Conservation (phyloP, 805 yeast species). For the Candida andamanensis region DNA sequence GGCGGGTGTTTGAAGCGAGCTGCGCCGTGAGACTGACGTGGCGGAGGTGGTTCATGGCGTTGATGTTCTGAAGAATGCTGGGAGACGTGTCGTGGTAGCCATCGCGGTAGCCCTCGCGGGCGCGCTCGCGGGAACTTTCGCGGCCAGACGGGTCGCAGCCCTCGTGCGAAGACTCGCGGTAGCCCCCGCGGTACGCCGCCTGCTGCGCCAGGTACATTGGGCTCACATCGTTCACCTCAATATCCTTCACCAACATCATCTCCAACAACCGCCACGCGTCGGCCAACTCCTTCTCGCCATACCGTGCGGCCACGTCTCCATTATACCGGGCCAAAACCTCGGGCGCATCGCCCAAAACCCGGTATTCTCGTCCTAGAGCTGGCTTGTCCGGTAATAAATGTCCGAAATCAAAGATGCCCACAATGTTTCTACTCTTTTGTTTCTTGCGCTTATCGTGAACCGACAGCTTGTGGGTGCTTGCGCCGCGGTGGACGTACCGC, state of each 20-base stretch:
- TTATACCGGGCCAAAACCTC: conserved; percentile 64
- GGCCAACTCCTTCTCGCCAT: conserved; percentile 58
- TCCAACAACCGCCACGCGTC: conserved; percentile 71
- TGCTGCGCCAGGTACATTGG: conserved; percentile 12
- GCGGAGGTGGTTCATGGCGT: conserved; percentile 10
- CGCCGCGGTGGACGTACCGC: conserved; percentile 17
- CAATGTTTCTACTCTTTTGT: conserved; percentile 44
- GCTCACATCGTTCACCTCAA: conserved; percentile 15
- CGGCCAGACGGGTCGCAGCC: background rate
- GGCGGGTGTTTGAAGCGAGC: conserved; percentile 6
- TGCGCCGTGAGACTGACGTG: conserved; percentile 9
- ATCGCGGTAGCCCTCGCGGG: no score
- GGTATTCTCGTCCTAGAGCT: conserved; percentile 64
- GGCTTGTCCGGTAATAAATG: conserved; percentile 71
- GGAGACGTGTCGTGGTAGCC: no score
- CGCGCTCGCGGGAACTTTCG: background rate
- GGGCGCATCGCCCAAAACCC: conserved; percentile 59
- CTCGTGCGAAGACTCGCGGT: no score
- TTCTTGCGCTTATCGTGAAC: conserved; percentile 20
- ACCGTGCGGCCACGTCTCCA: conserved; percentile 59
- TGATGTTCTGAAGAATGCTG: conserved; percentile 8
- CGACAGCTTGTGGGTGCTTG: conserved; percentile 31
- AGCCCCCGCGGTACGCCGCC: no score
- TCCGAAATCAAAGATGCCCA: conserved; percentile 59
- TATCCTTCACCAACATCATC: conserved; percentile 41